These are phyloP conservation scores for Penicillium parvum DNA, from an alignment of 495 filamentous ascomycete species.

Conservation along the genomic window DNA sequence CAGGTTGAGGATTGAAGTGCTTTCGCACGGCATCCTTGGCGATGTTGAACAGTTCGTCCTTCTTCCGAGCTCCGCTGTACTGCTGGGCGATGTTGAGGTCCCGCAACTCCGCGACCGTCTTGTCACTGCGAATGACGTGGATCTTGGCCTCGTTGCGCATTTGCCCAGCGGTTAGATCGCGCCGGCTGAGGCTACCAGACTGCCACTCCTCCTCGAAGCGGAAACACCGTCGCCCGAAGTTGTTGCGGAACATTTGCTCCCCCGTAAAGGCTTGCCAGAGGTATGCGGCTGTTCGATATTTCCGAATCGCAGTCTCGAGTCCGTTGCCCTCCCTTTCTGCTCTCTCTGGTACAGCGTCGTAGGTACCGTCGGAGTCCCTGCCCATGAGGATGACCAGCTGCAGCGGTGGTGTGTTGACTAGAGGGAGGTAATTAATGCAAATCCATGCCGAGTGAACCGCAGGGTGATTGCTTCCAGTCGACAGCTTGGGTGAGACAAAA, in stretches of 20 bases:
- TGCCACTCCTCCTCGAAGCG: slow-evolving; percentile 93
- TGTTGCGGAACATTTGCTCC: slow-evolving; percentile 88
- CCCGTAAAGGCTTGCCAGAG: slow-evolving; percentile 95
- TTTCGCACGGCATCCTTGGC: slow-evolving; percentile 68
- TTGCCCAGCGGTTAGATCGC: slow-evolving; percentile 60
- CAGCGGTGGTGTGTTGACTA: slow-evolving; percentile 69
- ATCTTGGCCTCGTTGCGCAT: slow-evolving; percentile 89
- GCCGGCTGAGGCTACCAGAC: slow-evolving; percentile 64
- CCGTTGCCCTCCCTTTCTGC: slow-evolving; percentile 74
- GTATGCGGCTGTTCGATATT: slow-evolving; percentile 88
- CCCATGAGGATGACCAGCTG: slow-evolving; percentile 81
- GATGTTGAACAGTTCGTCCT: slow-evolving; percentile 68
- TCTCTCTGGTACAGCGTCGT: slow-evolving; percentile 74
- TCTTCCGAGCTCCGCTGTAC: slow-evolving; percentile 58
- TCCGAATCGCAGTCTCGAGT: slow-evolving; percentile 71
- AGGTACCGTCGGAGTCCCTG: slow-evolving; percentile 82
- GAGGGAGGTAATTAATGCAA: slow-evolving; percentile 77
- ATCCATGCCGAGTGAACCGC: slow-evolving; percentile 73
- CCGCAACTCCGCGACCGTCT: slow-evolving; percentile 78
- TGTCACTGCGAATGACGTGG: slow-evolving; percentile 74
- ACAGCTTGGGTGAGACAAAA: slow-evolving; percentile 75
- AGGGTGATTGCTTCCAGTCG: slow-evolving; percentile 61
- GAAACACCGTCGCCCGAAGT: slow-evolving; percentile 77
- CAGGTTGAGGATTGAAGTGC: slow-evolving; percentile 66
- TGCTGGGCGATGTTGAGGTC: slow-evolving; percentile 80